A percentile compares a stretch with the other conserved stretches of the same genome.
phyloP scores from a whole-genome alignment of 257 asterid genomes.

The Scutellaria galericulata region DNA sequence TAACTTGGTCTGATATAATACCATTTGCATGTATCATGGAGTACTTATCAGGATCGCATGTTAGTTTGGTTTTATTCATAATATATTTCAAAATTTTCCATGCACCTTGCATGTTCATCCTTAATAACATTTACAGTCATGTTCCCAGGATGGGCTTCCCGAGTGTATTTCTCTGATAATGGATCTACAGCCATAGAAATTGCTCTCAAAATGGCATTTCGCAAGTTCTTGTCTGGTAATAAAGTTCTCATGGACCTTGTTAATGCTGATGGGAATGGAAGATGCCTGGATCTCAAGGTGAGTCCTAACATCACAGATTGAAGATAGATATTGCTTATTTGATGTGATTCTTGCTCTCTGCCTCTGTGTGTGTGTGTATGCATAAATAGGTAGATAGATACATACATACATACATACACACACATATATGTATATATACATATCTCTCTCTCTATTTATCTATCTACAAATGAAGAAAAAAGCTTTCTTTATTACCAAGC shows the following conservation, averaged over 20 bases:
- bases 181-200: slow-evolving; percentile 99
- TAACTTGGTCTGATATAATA: background rate
- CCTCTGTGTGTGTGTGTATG: background rate
- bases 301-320: slow-evolving; percentile 18
- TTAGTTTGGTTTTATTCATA: slow-evolving; percentile 2
- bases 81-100: slow-evolving; percentile 3
- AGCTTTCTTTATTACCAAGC: background rate
- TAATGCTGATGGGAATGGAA: slow-evolving; percentile 43
- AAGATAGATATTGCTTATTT: slow-evolving; percentile 20
- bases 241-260: slow-evolving; percentile 45
- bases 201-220: slow-evolving; percentile 97
- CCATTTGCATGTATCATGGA: background rate
- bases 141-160: slow-evolving; percentile 90
- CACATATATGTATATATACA: background rate
- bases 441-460: background rate
- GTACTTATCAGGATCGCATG: slow-evolving; percentile 11
- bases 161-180: slow-evolving; percentile 91
- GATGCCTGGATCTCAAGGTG: slow-evolving; percentile 74
- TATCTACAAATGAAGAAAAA: background rate
- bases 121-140: slow-evolving; percentile 27
- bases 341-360: slow-evolving; percentile 4
- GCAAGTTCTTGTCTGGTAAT: slow-evolving; percentile 83
- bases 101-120: slow-evolving; percentile 22
- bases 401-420: too few species aligned
- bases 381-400: too few species aligned